Percentiles rank a stretch among this genome's conserved stretches.
These are phyloP conservation scores for Fusarium setosum DNA, from an alignment of 2,329 filamentous ascomycete species.

Conservation along the genomic window DNA sequence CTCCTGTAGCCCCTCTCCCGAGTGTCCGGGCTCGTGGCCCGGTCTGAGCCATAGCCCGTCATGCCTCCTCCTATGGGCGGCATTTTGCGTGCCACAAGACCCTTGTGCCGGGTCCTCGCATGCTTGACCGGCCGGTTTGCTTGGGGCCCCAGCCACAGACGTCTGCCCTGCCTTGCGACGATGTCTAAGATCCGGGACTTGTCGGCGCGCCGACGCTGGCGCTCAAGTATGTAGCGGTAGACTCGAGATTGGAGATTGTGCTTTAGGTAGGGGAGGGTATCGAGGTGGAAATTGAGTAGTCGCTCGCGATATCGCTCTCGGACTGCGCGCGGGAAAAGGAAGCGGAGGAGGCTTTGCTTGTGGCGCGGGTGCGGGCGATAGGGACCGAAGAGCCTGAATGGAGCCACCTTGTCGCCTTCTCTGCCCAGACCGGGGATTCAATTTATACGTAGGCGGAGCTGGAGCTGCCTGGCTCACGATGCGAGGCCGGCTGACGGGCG, in stretches of 20 bases:
- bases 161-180: conserved; percentile 54
- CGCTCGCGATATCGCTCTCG: conserved; percentile 73
- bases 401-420: conserved; percentile 54
- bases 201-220: conserved; percentile 66
- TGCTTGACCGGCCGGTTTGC: conserved; percentile 42
- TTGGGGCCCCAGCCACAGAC: conserved; percentile 58
- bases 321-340: conserved; percentile 73
- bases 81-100: conserved; percentile 45
- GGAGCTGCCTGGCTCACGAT: conserved; percentile 15
- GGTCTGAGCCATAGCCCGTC: conserved; percentile 45
- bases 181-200: conserved; percentile 59
- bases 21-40: conserved; percentile 41
- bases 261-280: conserved; percentile 78
- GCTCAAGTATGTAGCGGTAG: conserved; percentile 77
- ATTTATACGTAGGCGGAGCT: conserved; percentile 9
- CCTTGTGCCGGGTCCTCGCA: conserved; percentile 47
- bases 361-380: conserved; percentile 53
- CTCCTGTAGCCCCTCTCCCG: conserved; percentile 78
- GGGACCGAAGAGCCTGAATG: conserved; percentile 54
- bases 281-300: conserved; percentile 77
- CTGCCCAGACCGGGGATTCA: conserved; percentile 2
- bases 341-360: conserved; percentile 67
- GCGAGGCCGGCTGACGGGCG: conserved; percentile 22
- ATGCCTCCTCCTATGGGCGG: conserved; percentile 37
- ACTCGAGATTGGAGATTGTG: conserved; percentile 79